Conservation (phyloP, 306 rosid species). For the Argentina anserina region DNA sequence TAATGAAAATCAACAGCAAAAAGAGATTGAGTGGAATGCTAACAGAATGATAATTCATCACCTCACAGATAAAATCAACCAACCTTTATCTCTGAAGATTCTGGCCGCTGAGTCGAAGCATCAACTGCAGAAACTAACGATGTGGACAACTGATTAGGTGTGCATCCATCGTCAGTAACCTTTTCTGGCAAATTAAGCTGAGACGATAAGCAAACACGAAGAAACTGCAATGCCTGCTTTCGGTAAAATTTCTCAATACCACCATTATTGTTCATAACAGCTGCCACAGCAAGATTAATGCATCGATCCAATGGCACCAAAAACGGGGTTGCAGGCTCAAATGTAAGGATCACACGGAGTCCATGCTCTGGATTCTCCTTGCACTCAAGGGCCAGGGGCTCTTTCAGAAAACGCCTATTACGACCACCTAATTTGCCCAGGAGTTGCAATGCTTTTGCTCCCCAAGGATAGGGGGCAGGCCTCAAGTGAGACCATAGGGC, state of each 20-base stretch:
- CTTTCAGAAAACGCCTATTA: constrained; percentile 94
- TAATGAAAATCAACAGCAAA: not conserved
- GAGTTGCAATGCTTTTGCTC: constrained; percentile 96
- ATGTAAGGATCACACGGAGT: constrained; percentile 88
- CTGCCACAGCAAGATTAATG: constrained; percentile 94
- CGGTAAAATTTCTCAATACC: constrained; percentile 78
- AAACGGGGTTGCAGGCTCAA: constrained; percentile 98
- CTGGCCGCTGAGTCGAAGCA: constrained; percentile 69
- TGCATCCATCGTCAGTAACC: constrained; percentile 67
- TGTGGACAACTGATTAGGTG: constrained; percentile 69
- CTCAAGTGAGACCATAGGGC: constrained; percentile 96
- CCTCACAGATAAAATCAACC: constrained; percentile 12
- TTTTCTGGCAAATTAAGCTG: constrained; percentile 95
- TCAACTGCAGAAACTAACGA: constrained; percentile 67
- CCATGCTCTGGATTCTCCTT: constrained; percentile 99
- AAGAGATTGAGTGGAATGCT: not conserved
- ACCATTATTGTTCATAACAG: constrained; percentile 65
- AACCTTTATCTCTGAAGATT: constrained; percentile 78
- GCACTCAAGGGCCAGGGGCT: constrained; percentile 92
- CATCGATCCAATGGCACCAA: constrained; percentile 98
- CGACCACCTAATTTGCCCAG: constrained; percentile 98
- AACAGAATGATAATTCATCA: not conserved
- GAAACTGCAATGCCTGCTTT: constrained; percentile 84
- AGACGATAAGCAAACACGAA: constrained; percentile 85
- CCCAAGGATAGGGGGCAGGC: constrained; percentile 90